A percentile compares a stretch with the other conserved stretches of the same genome.
Evolutionary conservation across 2,329 filamentous ascomycete genomes (phyloP).

Genomic region (Colletotrichum truncatum): DNA sequence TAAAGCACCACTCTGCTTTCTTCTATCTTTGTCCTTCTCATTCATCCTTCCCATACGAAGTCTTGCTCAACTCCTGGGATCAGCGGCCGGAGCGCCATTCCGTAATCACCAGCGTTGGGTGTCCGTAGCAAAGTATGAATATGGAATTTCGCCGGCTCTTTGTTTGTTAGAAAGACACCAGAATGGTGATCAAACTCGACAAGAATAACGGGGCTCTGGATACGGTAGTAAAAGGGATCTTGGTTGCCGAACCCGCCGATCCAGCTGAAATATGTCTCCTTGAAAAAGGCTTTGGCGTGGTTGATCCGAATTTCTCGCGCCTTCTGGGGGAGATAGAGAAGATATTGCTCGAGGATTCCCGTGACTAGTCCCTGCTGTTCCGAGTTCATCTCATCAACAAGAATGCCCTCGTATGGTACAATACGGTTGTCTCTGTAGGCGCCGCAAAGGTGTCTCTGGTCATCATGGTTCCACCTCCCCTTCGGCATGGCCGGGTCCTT

Average conservation of each 20-base stretch:
- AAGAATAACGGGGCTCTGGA: conserved; percentile 79
- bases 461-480: conserved; percentile 82
- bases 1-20: no score
- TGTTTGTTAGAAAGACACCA: conserved; percentile 79
- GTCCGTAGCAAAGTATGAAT: conserved; percentile 78
- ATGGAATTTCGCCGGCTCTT: conserved; percentile 79
- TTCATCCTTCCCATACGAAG: conserved; percentile 51
- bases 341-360: conserved; percentile 69
- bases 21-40: no score
- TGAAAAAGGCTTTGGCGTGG: conserved; percentile 63
- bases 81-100: conserved; percentile 57
- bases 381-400: conserved; percentile 56
- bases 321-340: conserved; percentile 71
- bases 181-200: conserved; percentile 85
- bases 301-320: conserved; percentile 64
- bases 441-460: conserved; percentile 81
- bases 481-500: conserved; percentile 72
- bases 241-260: conserved; percentile 74
- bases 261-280: conserved; percentile 84
- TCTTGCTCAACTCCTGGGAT: conserved; percentile 48
- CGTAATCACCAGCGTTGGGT: conserved; percentile 82
- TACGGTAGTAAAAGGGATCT: conserved; percentile 80
- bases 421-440: conserved; percentile 82
- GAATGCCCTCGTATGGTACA: conserved; percentile 77
- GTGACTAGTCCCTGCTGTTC: conserved; percentile 64